A percentile compares a stretch with the other conserved stretches of the same genome.
Conservation (phyloP, 441 rosid genomes). For the Omphalea diandra region DNA sequence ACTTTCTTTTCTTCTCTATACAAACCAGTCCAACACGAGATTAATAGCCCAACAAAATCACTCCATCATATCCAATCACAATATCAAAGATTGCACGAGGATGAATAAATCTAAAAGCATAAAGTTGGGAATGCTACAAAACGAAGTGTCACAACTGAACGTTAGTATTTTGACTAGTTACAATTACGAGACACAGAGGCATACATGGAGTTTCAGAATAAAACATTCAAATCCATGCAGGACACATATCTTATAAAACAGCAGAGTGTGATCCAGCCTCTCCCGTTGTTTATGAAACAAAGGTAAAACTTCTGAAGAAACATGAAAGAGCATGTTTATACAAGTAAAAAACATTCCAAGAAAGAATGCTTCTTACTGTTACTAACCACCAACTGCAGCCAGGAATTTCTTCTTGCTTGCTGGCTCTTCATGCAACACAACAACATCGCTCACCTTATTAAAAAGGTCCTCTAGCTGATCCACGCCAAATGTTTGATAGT, state of each 20-base stretch:
- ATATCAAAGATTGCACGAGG: neutral
- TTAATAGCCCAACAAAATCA: neutral
- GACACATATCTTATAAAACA: slow-evolving; percentile 25
- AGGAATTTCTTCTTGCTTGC: slow-evolving; percentile 59
- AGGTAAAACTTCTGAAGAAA: neutral
- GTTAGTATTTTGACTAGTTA: slow-evolving; percentile 28
- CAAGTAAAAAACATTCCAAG: slow-evolving; percentile 9
- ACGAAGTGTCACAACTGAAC: neutral
- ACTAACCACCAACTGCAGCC: slow-evolving; percentile 48
- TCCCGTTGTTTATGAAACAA: slow-evolving; percentile 24
- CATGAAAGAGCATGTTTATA: slow-evolving; percentile 16
- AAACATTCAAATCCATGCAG: slow-evolving; percentile 36
- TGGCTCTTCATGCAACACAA: slow-evolving; percentile 67
- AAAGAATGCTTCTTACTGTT: slow-evolving; percentile 19
- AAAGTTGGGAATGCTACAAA: neutral
- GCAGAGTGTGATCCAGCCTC: slow-evolving; percentile 29
- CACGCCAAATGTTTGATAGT: slow-evolving; percentile 56
- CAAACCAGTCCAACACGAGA: neutral
- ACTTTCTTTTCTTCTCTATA: neutral
- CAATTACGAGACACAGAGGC: slow-evolving; percentile 23
- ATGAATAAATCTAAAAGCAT: neutral
- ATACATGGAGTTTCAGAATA: slow-evolving; percentile 36
- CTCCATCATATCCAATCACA: neutral
- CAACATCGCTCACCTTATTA: slow-evolving; percentile 65
- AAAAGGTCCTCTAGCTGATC: slow-evolving; percentile 75